Base-by-base conservation (phyloP, 2,329 filamentous ascomycete genomes). In the Claviceps monticola region DNA sequence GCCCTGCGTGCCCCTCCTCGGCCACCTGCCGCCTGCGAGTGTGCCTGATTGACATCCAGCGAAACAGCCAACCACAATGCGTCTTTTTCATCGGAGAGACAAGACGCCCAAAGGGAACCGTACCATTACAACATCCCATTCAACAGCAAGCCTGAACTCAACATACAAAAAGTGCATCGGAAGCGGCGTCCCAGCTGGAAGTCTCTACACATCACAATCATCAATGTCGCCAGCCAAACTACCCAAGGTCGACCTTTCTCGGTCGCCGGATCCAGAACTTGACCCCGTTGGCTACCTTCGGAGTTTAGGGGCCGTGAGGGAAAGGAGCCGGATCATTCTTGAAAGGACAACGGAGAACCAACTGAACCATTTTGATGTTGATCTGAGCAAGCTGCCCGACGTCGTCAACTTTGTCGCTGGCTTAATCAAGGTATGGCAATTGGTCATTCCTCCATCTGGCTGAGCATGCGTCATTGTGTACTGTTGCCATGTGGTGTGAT, bases 251-350 rank as follows among this genome's bases (percentile, higher is more conserved):
- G 80, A 88, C 57, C 78, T 97, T 47, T 87, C 91, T 48, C 84
- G 82, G 62, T 82, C 89, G 16, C 90, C 91, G 29, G 90, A 97
- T 68, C 90, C 91, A 61, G 78, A 84, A 56, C 75, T 91, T 59
- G 88, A 97, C 65, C 90, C 91, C 19, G 88, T 86, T 23, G 90
- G 83, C 55, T 97, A 97, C 68, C 78, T 98, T 61, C 82, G 87
- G 64, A 96, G 89, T 70, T 80, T 97, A 62, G 82, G 88, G 61
- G 82, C 93, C 29, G 88, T 98, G 26, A 79, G 93, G 56, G 88
- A 96, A 61, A 74, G 89, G 56, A 84, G 80, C 63, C 79, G 72
- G 60, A 71, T 91, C 57, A 75, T 95, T 50, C 76, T 87, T 55
- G 79, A 86, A 56, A 90, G 86, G 71, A 88, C 89, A 9, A 75